Percentiles rank a stretch among this genome's conserved stretches.
Evolutionary conservation across 495 filamentous ascomycete species (phyloP).

Genomic region (Xanthoparmelia taractica): DNA sequence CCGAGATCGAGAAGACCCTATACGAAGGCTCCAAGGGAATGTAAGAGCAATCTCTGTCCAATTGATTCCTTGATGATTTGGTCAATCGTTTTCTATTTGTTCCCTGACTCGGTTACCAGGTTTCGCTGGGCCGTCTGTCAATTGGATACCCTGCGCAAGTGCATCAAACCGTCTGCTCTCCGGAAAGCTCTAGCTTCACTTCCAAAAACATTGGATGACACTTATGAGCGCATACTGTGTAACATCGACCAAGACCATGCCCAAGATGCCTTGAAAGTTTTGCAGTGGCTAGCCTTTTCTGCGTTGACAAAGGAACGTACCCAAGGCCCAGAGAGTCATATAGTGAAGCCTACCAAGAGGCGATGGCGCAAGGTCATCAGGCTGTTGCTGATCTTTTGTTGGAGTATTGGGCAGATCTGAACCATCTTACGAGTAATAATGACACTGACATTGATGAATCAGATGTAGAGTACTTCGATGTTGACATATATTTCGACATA

Average conservation of each 20-base stretch:
- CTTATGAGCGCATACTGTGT: conserved; percentile 33
- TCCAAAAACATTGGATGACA: conserved; percentile 33
- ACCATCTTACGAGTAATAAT: too few species aligned
- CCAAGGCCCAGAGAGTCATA: too few species aligned
- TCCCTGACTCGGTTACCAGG: too few species aligned
- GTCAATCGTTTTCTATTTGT: too few species aligned
- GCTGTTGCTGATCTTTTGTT: too few species aligned
- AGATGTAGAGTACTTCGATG: too few species aligned
- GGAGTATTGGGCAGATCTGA: too few species aligned
- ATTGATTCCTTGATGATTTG: conserved; percentile 9
- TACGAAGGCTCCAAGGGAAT: conserved; percentile 32
- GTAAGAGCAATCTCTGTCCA: conserved; percentile 27
- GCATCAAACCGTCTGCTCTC: conserved; percentile 23
- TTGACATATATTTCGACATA: too few species aligned
- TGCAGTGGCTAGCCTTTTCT: conserved; percentile 32
- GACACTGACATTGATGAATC: too few species aligned
- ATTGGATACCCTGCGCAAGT: conserved; percentile 33
- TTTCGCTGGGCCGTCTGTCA: conserved; percentile 40
- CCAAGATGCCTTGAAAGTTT: conserved; percentile 22
- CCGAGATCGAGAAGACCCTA: conserved; percentile 25
- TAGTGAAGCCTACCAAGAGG: too few species aligned
- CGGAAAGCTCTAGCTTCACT: conserved; percentile 29
- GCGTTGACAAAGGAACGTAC: too few species aligned
- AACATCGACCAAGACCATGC: conserved; percentile 25
- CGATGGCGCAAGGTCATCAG: too few species aligned